Conservation (phyloP, 805 yeast genomes). For the Hanseniaspora occidentalis region DNA sequence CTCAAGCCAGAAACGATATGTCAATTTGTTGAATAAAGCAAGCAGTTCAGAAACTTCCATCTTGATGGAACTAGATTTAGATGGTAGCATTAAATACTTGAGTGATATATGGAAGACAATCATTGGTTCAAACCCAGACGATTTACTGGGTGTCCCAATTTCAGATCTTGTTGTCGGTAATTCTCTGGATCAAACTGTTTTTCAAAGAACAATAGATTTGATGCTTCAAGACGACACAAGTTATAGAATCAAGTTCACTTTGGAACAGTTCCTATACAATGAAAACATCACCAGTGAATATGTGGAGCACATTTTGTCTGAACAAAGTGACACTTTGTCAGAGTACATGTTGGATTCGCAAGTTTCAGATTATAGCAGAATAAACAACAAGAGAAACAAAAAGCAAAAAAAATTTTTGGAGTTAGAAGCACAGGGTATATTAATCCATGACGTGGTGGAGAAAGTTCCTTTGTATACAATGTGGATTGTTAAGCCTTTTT, state of each 20-base stretch:
- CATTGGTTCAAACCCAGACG: conserved; percentile 51
- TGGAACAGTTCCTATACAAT: conserved; percentile 19
- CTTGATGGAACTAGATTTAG: conserved; percentile 73
- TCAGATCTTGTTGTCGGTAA: conserved; percentile 53
- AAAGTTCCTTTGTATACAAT: conserved; percentile 66
- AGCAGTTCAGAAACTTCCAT: conserved; percentile 61
- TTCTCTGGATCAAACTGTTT: conserved; percentile 52
- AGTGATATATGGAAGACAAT: conserved; percentile 69
- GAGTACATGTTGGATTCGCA: no score
- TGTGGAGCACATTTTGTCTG: conserved; percentile 13
- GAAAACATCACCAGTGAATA: conserved; percentile 18
- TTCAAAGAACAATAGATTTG: conserved; percentile 52
- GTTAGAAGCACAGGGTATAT: conserved; percentile 87
- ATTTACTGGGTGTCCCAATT: conserved; percentile 45
- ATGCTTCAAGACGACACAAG: conserved; percentile 67
- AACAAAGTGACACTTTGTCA: no score
- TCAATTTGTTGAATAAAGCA: conserved; percentile 46
- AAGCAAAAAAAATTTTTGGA: conserved; percentile 16
- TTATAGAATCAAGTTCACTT: conserved; percentile 63
- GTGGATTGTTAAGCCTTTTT: conserved; percentile 83
- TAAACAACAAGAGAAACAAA: background rate
- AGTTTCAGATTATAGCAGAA: background rate
- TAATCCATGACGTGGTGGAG: conserved; percentile 51
- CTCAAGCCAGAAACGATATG: conserved; percentile 15
- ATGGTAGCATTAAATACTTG: conserved; percentile 64